Evolutionary conservation across 768 basidiomycete species (phyloP).

Genomic region (Leucogyrophana mollusca): DNA sequence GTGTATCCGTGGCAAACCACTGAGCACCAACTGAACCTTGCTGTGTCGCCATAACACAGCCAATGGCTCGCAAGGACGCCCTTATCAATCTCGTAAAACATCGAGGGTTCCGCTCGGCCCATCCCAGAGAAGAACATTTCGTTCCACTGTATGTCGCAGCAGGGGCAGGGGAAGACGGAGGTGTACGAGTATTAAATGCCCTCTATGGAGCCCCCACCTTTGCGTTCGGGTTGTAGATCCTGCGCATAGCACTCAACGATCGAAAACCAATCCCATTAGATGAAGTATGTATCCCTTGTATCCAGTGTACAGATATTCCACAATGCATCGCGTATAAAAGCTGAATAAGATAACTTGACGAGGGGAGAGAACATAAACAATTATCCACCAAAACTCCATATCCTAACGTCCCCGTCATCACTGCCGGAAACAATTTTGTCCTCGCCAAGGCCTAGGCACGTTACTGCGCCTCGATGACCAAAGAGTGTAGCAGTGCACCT

Average conservation of each 20-base stretch:
- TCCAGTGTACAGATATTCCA: too few species aligned
- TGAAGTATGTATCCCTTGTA: too few species aligned
- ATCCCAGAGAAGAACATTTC: constrained; percentile 82
- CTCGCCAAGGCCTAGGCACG: constrained; percentile 84
- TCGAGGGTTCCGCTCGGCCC: constrained; percentile 59
- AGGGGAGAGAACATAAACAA: background rate
- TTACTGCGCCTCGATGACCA: constrained; percentile 93
- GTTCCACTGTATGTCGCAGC: constrained; percentile 76
- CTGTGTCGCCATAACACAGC: constrained; percentile 38
- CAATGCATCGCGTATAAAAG: too few species aligned
- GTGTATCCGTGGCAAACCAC: background rate
- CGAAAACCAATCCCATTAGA: too few species aligned
- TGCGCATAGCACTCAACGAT: too few species aligned
- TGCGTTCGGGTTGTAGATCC: constrained; percentile 65
- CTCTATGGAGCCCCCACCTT: constrained; percentile 62
- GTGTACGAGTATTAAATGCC: constrained; percentile 46
- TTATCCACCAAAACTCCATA: constrained; percentile 71
- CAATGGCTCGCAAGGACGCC: constrained; percentile 50
- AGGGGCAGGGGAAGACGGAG: constrained; percentile 64
- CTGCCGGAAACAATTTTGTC: constrained; percentile 97
- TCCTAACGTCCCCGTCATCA: constrained; percentile 83
- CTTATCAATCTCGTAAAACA: constrained; percentile 57
- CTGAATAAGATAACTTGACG: too few species aligned
- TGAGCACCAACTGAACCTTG: too few species aligned
- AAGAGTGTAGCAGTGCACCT: constrained; percentile 86